Conservation (phyloP, 805 yeast species). For the Kodamaea hsintzibuensis region DNA sequence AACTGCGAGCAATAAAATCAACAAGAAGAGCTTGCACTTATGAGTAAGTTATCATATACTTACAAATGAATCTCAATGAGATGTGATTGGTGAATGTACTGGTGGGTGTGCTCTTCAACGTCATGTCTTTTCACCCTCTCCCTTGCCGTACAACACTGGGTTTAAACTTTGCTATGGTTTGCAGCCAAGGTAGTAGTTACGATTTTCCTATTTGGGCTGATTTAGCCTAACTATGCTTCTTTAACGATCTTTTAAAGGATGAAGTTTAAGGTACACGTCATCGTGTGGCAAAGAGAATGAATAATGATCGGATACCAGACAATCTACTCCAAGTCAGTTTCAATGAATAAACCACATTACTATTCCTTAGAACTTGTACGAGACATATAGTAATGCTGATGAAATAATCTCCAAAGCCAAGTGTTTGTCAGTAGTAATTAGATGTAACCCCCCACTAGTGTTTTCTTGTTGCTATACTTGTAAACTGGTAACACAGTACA, state of each 20-base stretch:
- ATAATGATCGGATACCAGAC: not conserved
- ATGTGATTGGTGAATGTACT: too few species aligned
- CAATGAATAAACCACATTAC: too few species aligned
- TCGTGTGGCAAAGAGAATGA: not conserved
- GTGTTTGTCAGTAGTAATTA: not conserved
- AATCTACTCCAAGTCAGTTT: not conserved
- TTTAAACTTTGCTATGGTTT: not conserved
- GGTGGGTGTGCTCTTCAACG: too few species aligned
- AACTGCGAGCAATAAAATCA: too few species aligned
- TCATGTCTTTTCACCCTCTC: too few species aligned
- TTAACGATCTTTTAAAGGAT: not conserved
- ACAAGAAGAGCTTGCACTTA: too few species aligned
- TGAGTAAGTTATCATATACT: too few species aligned
- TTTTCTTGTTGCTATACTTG: not conserved
- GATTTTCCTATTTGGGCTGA: not conserved
- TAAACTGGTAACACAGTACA: not conserved
- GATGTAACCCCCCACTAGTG: not conserved
- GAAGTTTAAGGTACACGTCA: not conserved
- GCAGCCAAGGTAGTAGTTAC: not conserved
- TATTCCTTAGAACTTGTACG: too few species aligned
- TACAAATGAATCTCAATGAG: too few species aligned
- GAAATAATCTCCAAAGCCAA: not conserved
- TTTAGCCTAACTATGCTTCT: not conserved
- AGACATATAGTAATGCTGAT: too few species aligned
- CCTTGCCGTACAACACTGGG: too few species aligned